These are phyloP conservation scores for Amesomyces nigricolor DNA, from an alignment of 2,329 filamentous ascomycete genomes.

Conservation along the genomic window DNA sequence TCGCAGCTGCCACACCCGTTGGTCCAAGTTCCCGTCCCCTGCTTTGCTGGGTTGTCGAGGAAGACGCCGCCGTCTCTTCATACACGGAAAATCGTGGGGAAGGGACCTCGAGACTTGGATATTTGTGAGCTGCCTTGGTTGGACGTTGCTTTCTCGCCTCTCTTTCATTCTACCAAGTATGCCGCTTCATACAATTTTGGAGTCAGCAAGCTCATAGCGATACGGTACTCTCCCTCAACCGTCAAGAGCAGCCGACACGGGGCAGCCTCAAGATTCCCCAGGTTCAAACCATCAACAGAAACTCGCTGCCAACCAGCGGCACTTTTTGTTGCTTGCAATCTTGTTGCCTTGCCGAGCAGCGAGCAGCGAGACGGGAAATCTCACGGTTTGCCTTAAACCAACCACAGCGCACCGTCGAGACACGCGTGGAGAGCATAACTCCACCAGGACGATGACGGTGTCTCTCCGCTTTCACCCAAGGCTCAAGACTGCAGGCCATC, in stretches of 20 bases:
- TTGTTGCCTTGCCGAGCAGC: not conserved
- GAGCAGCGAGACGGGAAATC: not conserved
- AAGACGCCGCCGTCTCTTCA: not conserved
- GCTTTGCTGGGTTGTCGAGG: not conserved
- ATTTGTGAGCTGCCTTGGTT: too few species aligned
- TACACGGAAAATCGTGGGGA: conserved; percentile 6
- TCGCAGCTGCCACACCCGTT: not conserved
- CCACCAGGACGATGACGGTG: conserved; percentile 8
- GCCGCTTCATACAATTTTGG: too few species aligned
- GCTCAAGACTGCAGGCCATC: not conserved
- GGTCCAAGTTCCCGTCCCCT: not conserved
- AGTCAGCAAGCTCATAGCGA: not conserved
- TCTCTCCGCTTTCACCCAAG: not conserved
- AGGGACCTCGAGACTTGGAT: not conserved
- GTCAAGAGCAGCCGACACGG: too few species aligned
- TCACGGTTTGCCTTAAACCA: conserved; percentile 2
- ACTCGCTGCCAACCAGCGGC: conserved; percentile 15
- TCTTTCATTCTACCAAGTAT: too few species aligned
- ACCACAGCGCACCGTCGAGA: conserved; percentile 16
- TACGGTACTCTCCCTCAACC: not conserved
- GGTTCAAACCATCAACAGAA: not conserved
- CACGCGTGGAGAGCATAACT: conserved; percentile 13
- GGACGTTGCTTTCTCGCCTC: too few species aligned
- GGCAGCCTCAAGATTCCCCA: too few species aligned
- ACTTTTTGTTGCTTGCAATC: conserved; percentile 10